Conservation (phyloP, 2,329 filamentous ascomycete genomes). For the Fusarium miscanthi region DNA sequence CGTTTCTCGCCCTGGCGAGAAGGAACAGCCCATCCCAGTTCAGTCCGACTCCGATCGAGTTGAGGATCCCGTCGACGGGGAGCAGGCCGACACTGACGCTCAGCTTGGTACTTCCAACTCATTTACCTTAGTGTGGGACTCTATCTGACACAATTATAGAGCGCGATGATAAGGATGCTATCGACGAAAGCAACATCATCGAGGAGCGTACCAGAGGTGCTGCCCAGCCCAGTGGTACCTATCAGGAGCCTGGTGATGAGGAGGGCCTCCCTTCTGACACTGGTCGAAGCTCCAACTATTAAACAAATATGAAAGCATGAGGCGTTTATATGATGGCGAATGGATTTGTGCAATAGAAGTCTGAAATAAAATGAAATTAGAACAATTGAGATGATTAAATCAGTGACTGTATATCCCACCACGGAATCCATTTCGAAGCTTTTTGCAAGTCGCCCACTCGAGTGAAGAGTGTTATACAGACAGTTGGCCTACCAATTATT, state of each 20-base stretch:
- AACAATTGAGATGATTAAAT: no score
- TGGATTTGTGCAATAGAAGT: neutral
- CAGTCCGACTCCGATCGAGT: conserved; percentile 34
- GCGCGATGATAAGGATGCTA: conserved; percentile 33
- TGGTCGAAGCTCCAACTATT: conserved; percentile 31
- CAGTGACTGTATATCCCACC: fast-evolving
- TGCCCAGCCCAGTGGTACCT: conserved; percentile 27
- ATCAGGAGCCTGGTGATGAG: conserved; percentile 35
- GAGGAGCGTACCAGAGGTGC: conserved; percentile 35
- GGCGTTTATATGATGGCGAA: neutral
- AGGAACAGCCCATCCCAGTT: conserved; percentile 35
- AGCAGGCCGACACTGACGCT: conserved; percentile 28
- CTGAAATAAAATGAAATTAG: neutral
- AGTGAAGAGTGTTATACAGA: neutral
- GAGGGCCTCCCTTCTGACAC: conserved; percentile 35
- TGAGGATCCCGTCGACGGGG: conserved; percentile 28
- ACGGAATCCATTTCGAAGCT: neutral
- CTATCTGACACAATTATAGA: conserved; percentile 8
- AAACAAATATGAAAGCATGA: neutral
- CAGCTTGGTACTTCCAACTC: conserved; percentile 26
- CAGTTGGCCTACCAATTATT: fast-evolving
- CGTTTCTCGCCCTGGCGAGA: conserved; percentile 32
- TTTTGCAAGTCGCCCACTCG: fast-evolving
- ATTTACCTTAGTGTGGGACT: fast-evolving
- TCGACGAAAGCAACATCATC: conserved; percentile 35